Percentiles rank a stretch among this genome's conserved stretches.
Conservation (phyloP, 441 rosid genomes). For the Arabidopsis lyrata region DNA sequence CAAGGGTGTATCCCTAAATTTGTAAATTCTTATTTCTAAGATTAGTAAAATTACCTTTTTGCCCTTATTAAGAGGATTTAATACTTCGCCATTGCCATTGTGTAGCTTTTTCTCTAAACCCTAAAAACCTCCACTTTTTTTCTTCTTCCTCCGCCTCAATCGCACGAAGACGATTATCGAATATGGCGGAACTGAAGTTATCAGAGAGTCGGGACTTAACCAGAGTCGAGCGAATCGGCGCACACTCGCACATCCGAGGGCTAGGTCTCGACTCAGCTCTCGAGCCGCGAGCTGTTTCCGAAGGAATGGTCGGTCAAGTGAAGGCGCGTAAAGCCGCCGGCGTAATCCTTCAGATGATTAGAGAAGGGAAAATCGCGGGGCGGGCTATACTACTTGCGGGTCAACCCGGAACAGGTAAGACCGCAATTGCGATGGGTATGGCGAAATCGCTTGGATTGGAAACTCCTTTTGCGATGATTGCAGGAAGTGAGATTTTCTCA, state of each 20-base stretch:
- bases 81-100: not conserved
- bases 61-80: not conserved
- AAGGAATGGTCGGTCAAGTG: conserved; percentile 89
- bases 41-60: not conserved
- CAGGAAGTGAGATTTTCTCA: conserved; percentile 87
- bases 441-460: conserved; percentile 94
- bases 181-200: conserved; percentile 82
- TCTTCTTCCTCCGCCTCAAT: conserved; percentile 22
- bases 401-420: conserved; percentile 94
- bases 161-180: not conserved
- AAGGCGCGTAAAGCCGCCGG: conserved; percentile 93
- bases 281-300: conserved; percentile 75
- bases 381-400: conserved; percentile 91
- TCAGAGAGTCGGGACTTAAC: conserved; percentile 81
- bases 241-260: conserved; percentile 93
- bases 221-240: conserved; percentile 89
- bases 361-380: conserved; percentile 89
- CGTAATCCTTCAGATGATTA: conserved; percentile 88
- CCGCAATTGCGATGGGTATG: conserved; percentile 98
- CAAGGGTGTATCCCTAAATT: conserved; percentile 34
- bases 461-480: conserved; percentile 95
- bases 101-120: conserved; percentile 22
- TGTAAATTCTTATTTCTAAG: not conserved
- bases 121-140: conserved; percentile 24
- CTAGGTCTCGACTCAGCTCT: conserved; percentile 84